These are phyloP conservation scores for Cruciata laevipes DNA, from an alignment of 257 asterid genomes.

Conservation along the genomic window DNA sequence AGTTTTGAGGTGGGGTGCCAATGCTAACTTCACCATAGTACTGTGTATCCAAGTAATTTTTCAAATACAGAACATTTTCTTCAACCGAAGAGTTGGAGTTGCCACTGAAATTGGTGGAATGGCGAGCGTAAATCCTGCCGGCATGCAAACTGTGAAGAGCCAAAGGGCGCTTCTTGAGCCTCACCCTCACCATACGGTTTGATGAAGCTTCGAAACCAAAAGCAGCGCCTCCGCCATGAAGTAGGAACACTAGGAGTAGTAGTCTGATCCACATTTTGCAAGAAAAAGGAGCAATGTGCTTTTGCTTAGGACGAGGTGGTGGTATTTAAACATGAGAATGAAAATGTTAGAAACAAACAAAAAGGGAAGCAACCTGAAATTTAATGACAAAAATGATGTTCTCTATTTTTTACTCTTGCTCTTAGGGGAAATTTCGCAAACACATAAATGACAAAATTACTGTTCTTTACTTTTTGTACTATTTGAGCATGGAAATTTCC, in stretches of 20 bases:
- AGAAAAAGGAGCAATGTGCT: neutral
- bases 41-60: conserved; percentile 23
- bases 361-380: neutral
- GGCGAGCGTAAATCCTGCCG: conserved; percentile 12
- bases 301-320: neutral
- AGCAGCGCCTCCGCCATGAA: neutral
- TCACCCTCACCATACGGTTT: conserved; percentile 19
- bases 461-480: neutral
- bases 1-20: conserved; percentile 34
- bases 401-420: too few species aligned
- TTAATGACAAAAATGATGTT: too few species aligned
- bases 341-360: neutral
- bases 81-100: neutral
- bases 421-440: neutral
- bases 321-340: neutral
- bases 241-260: neutral
- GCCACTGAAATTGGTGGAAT: neutral
- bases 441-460: neutral
- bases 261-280: neutral
- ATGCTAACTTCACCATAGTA: conserved; percentile 27
- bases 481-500: neutral
- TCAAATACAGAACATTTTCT: conserved; percentile 17
- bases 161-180: conserved; percentile 20
- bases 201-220: conserved; percentile 11
- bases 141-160: conserved; percentile 14